Conservation (phyloP, 2,329 filamentous ascomycete genomes). For the Aspergillus cejpii region DNA sequence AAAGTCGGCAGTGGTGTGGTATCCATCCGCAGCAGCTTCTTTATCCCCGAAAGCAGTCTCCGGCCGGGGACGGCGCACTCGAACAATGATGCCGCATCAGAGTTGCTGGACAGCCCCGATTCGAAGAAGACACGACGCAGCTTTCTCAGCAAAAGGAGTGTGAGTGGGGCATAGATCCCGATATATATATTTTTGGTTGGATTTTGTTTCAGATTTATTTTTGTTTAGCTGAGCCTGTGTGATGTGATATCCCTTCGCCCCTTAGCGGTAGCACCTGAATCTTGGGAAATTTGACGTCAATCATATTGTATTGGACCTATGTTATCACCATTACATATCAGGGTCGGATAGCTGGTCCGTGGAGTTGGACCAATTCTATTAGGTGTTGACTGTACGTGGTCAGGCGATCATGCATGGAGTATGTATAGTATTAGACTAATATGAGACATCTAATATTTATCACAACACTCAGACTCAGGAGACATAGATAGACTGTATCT, state of each 20-base stretch:
- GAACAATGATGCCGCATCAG: slow-evolving; percentile 22
- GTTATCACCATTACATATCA: too few relatives aligned
- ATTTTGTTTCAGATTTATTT: neutral
- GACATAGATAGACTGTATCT: too few relatives aligned
- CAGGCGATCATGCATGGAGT: too few relatives aligned
- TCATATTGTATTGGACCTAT: neutral
- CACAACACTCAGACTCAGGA: too few relatives aligned
- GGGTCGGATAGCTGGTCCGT: too few relatives aligned
- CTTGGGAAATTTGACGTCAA: neutral
- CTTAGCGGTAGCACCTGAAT: too few relatives aligned
- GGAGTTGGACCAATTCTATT: too few relatives aligned
- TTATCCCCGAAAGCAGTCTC: slow-evolving; percentile 42
- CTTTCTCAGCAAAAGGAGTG: slow-evolving; percentile 42
- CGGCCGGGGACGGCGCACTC: slow-evolving; percentile 36
- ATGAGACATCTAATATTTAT: too few relatives aligned
- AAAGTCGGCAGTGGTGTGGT: slow-evolving; percentile 67
- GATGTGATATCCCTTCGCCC: slow-evolving; percentile 10
- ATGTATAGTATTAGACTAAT: too few relatives aligned
- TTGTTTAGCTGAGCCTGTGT: slow-evolving; percentile 1
- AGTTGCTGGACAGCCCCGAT: slow-evolving; percentile 35
- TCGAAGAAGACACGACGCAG: slow-evolving; percentile 41
- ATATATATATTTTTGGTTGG: slow-evolving; percentile 4
- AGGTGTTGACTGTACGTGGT: too few relatives aligned
- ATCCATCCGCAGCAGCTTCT: slow-evolving; percentile 66
- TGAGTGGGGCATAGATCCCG: slow-evolving; percentile 25